A percentile compares a stretch with the other conserved stretches of the same genome.
phyloP scores from a whole-genome alignment of 306 rosid genomes.

The Rubus parviflorus region DNA sequence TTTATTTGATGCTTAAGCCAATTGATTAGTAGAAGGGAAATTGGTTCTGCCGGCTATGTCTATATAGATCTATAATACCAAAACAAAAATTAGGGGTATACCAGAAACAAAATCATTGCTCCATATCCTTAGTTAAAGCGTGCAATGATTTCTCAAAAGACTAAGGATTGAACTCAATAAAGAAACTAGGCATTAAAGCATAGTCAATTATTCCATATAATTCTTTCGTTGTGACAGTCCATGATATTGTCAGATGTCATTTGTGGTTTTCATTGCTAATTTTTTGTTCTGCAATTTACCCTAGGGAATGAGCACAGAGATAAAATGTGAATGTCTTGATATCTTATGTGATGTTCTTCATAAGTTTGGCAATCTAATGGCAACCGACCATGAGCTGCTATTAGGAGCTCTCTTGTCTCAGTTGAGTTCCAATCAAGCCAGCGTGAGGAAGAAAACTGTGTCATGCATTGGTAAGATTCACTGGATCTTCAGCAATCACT shows the following conservation, averaged over 20 bases:
- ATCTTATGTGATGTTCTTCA: slow-evolving; percentile 84
- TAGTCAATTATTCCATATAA: background rate
- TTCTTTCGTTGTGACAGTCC: background rate
- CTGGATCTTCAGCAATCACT: slow-evolving; percentile 2
- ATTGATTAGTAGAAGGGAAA: no score
- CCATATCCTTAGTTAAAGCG: no score
- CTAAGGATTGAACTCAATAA: background rate
- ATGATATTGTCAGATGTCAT: background rate
- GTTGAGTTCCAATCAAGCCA: slow-evolving; percentile 86
- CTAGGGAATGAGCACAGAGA: slow-evolving; percentile 80
- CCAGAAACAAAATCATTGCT: no score
- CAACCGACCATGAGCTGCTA: slow-evolving; percentile 66
- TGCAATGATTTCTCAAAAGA: no score
- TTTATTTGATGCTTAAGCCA: no score
- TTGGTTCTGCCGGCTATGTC: no score
- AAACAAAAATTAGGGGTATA: no score
- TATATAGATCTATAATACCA: no score
- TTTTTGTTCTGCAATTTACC: slow-evolving; percentile 15
- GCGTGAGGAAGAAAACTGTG: slow-evolving; percentile 83
- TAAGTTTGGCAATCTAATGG: slow-evolving; percentile 88
- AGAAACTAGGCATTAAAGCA: background rate
- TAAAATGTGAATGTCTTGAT: slow-evolving; percentile 90
- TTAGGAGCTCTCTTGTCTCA: slow-evolving; percentile 80
- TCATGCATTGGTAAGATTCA: slow-evolving; percentile 77
- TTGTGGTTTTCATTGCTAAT: slow-evolving; percentile 18